phyloP scores from a whole-genome alignment of 2,329 filamentous ascomycete species.

The Thermomyces lanuginosus region DNA sequence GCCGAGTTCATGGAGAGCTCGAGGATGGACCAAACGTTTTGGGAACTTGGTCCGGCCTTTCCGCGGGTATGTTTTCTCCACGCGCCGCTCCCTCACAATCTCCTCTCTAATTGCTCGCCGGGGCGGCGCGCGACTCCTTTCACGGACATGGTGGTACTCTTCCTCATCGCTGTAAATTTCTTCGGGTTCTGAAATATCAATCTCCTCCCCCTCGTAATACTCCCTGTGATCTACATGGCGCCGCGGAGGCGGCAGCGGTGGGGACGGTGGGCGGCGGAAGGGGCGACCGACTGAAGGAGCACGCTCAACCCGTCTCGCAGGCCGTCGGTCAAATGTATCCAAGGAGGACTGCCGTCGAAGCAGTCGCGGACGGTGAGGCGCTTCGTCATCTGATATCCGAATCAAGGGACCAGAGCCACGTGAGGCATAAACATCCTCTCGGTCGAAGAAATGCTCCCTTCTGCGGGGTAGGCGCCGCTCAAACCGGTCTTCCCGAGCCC shows the following conservation, averaged over 20 bases:
- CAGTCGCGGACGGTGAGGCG: slow-evolving; percentile 47
- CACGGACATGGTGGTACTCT: slow-evolving; percentile 50
- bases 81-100: slow-evolving; percentile 16
- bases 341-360: slow-evolving; percentile 73
- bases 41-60: slow-evolving; percentile 86
- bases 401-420: slow-evolving; percentile 33
- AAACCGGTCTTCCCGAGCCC: slow-evolving; percentile 23
- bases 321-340: slow-evolving; percentile 73
- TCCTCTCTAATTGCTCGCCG: slow-evolving; percentile 21
- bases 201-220: slow-evolving; percentile 52
- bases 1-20: slow-evolving; percentile 65
- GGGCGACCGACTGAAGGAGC: slow-evolving; percentile 31
- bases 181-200: slow-evolving; percentile 50
- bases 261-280: slow-evolving; percentile 30
- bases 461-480: slow-evolving; percentile 27
- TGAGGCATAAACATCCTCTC: slow-evolving; percentile 25
- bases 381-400: slow-evolving; percentile 36
- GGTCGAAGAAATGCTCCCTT: slow-evolving; percentile 24
- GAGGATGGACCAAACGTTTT: slow-evolving; percentile 58
- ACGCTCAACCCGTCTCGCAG: slow-evolving; percentile 36
- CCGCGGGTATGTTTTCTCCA: slow-evolving; percentile 46
- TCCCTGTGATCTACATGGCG: slow-evolving; percentile 40
- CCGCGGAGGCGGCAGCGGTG: too few relatives aligned
- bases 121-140: slow-evolving; percentile 35
- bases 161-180: slow-evolving; percentile 55